Base-by-base conservation (phyloP, 306 rosid genomes). In the Lathyrus oleraceus region DNA sequence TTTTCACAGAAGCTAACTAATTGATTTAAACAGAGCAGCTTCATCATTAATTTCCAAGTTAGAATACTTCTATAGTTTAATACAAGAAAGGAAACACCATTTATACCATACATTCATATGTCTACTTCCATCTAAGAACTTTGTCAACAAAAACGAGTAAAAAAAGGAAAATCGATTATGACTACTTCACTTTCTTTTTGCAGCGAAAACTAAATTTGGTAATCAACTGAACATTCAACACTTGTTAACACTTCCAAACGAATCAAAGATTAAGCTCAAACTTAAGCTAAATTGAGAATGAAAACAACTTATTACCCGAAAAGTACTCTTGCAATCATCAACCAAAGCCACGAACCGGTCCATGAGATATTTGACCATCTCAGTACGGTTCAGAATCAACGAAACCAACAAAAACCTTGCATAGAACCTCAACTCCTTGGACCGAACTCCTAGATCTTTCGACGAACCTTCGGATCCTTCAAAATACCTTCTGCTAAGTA, bases 361-460 rank as follows among this genome's bases (percentile, higher is more conserved):
- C 20, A 83, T 59, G 10, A 95, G 96, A 38, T 83, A 84, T 65
- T 78, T 81, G 32, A 95, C 87, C 82, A 82, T 88, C 57, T 91
- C 97, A 59, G 82, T 53, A 21, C 95, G 91, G 88, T 86, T 89
- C 69, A 95, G 57, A 78, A 95, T 79, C 82, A 95, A 59, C 5
- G 99, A 82, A 51, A 95, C 99, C 43, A 87, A 65, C 85, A 95
- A 77, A 67, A 95, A 95, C 78, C 99, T 84, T 0, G 99, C 99
- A 81, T 91, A 95, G 53, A 95, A 95, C 42, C 99, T 70, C 76
- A 95, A 47, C 76, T 91, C 95, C 91, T 95, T 95, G 74, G 85
- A 91, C 82, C 96, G 69, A 5, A 88, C 88, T 10, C 90, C 96
- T 48, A 83, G 91, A 86, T 95, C 96, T 83, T 82, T 93, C 4